Conservation (phyloP, 805 yeast species). For the Candida dajiaensis region DNA sequence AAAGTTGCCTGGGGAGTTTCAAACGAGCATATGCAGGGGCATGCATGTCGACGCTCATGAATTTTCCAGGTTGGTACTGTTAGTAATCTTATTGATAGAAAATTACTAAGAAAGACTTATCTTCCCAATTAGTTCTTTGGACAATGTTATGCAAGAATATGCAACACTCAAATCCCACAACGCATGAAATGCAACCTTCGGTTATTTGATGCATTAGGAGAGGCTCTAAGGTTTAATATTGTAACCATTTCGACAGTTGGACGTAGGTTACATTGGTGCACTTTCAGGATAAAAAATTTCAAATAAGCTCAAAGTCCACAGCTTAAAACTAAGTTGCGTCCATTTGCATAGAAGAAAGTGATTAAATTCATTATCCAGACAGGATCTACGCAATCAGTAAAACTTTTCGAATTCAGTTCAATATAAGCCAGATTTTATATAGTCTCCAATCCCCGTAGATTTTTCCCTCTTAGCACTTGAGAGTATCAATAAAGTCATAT, state of each 20-base stretch:
- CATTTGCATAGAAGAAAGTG: background rate
- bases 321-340: background rate
- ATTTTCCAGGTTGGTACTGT: background rate
- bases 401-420: background rate
- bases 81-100: background rate
- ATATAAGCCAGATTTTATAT: background rate
- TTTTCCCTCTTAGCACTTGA: background rate
- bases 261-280: background rate
- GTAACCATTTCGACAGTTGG: background rate
- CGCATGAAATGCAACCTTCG: background rate
- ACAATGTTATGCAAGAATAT: background rate
- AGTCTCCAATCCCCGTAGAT: background rate
- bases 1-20: too few relatives aligned
- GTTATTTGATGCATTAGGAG: background rate
- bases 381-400: background rate
- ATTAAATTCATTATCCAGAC: background rate
- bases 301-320: background rate
- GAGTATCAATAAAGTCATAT: too few relatives aligned
- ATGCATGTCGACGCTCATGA: background rate
- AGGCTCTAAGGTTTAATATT: background rate
- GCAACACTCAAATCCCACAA: background rate
- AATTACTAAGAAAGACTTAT: background rate
- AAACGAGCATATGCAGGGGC: background rate
- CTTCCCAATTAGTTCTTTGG: background rate
- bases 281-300: background rate